Percentiles rank a stretch among this genome's conserved stretches.
These are phyloP conservation scores for Ogataea nakhonphanomensis DNA, from an alignment of 805 yeast genomes.

Conservation along the genomic window DNA sequence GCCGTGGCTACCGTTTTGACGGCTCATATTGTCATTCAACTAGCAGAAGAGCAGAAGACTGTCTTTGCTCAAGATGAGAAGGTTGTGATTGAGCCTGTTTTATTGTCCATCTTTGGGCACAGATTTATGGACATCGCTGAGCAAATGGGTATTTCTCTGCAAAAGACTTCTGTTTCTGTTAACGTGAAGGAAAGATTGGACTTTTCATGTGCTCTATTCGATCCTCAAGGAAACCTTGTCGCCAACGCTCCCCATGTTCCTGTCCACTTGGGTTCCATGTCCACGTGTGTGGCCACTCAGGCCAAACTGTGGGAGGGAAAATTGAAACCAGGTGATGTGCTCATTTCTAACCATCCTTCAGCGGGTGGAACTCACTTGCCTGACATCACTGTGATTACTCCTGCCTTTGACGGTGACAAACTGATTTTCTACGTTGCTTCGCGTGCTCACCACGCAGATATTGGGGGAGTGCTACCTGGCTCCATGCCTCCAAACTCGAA, in stretches of 20 bases:
- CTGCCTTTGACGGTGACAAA: constrained; percentile 63
- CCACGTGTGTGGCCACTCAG: constrained; percentile 70
- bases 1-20: constrained; percentile 53
- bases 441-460: constrained; percentile 95
- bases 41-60: constrained; percentile 10
- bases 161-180: constrained; percentile 76
- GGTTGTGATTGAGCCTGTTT: constrained; percentile 57
- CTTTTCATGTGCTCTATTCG: constrained; percentile 82
- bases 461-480: constrained; percentile 90
- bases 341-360: constrained; percentile 77
- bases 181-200: constrained; percentile 82
- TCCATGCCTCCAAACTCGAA: constrained; percentile 93
- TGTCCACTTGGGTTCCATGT: constrained; percentile 84
- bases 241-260: constrained; percentile 91
- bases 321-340: constrained; percentile 67
- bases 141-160: constrained; percentile 79
- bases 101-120: constrained; percentile 74
- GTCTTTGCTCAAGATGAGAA: constrained; percentile 17
- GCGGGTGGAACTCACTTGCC: constrained; percentile 88
- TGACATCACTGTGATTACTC: constrained; percentile 89
- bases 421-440: constrained; percentile 88
- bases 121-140: constrained; percentile 90
- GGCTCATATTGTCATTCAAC: constrained; percentile 55
- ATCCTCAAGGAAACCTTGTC: constrained; percentile 69
- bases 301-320: constrained; percentile 61